These are phyloP conservation scores for Microdochium bolleyi DNA, from an alignment of 2,329 filamentous ascomycete genomes.

Conservation along the genomic window DNA sequence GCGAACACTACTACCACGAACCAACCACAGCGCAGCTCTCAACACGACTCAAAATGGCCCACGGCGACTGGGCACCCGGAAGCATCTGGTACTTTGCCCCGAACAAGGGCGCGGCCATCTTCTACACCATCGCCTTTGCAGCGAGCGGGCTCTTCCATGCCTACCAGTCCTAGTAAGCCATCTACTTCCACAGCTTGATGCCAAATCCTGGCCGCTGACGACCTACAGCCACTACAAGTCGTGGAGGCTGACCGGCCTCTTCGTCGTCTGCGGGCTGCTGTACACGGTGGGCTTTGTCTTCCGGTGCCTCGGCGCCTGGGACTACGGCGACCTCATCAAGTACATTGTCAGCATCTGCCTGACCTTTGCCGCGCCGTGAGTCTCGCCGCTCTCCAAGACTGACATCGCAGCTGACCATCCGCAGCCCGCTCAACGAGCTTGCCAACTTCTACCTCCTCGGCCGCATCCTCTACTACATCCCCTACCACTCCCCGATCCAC, in stretches of 20 bases:
- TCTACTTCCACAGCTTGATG: background rate
- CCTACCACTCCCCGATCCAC: conserved; percentile 42
- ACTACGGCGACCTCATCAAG: conserved; percentile 31
- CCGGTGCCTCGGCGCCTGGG: conserved; percentile 35
- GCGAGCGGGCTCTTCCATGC: conserved; percentile 27
- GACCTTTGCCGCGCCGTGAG: conserved; percentile 25
- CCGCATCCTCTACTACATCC: conserved; percentile 48
- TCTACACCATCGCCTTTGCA: conserved; percentile 34
- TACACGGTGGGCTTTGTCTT: conserved; percentile 49
- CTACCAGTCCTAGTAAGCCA: conserved; percentile 39
- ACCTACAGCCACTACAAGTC: conserved; percentile 48
- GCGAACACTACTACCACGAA: background rate
- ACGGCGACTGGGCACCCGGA: conserved; percentile 26
- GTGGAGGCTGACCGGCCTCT: conserved; percentile 46
- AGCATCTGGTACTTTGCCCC: conserved; percentile 39
- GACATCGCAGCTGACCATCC: background rate
- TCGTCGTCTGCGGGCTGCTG: conserved; percentile 44
- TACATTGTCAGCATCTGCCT: conserved; percentile 34
- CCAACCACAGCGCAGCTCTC: background rate
- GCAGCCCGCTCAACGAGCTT: conserved; percentile 44
- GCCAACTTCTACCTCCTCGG: conserved; percentile 51
- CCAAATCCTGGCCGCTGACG: too few species aligned
- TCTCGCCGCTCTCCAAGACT: background rate
- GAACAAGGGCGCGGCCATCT: conserved; percentile 37
- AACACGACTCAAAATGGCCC: conserved; percentile 14